These are phyloP conservation scores for Prunella vulgaris DNA, from an alignment of 257 asterid species.

Conservation along the genomic window DNA sequence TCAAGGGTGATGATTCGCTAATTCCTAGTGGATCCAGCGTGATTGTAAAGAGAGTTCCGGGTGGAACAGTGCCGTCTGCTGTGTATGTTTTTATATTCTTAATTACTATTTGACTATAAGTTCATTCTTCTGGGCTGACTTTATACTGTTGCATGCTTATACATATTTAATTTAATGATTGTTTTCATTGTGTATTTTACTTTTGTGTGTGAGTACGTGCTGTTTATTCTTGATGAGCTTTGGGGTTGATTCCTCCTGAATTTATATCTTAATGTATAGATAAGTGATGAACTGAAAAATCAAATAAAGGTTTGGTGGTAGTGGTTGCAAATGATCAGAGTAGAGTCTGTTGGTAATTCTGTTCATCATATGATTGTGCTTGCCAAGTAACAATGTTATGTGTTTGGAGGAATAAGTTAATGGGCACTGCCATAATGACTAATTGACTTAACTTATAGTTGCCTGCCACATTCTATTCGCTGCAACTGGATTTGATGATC, in stretches of 20 bases:
- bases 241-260: background rate
- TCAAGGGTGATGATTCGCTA: constrained; percentile 47
- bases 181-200: background rate
- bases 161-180: background rate
- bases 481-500: constrained; percentile 12
- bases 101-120: background rate
- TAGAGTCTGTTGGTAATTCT: constrained; percentile 12
- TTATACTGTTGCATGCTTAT: constrained; percentile 18
- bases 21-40: constrained; percentile 75
- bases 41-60: constrained; percentile 78
- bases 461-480: background rate
- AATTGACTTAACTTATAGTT: background rate
- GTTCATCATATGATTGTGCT: background rate
- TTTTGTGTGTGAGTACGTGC: background rate
- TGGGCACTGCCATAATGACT: constrained; percentile 1
- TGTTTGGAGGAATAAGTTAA: background rate
- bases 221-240: background rate
- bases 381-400: background rate
- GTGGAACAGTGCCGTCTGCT: constrained; percentile 33
- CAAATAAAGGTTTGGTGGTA: background rate
- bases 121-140: background rate
- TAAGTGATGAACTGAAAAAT: background rate
- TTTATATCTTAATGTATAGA: background rate
- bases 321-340: background rate
- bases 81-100: constrained; percentile 36